Conservation (phyloP, 129 eudicot species). For the carrot (Daucus carota) region DH1_v3.0 NC_030384.2:43302001-43302500, state of each 20-base stretch:
- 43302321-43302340: background rate
- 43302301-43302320: background rate
- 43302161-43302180: background rate
- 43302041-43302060: background rate
- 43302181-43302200: background rate
- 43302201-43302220: background rate
- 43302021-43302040: background rate
- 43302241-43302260: background rate
- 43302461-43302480: background rate
- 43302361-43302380: background rate
- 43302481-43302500: background rate
- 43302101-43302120: background rate
- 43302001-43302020: background rate
- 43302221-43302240: background rate
- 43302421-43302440: background rate
- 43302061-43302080: background rate
- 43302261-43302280: background rate
- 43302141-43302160: background rate
- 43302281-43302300: background rate
- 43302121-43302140: background rate
- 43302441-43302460: background rate
- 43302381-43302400: background rate
- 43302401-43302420: slow-evolving; percentile 6
- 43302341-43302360: background rate
- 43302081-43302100: background rate